A percentile compares a stretch with the other conserved stretches of the same genome.
phyloP scores from a whole-genome alignment of 2,329 filamentous ascomycete species.

The Berkeleyomyces basicola region DNA sequence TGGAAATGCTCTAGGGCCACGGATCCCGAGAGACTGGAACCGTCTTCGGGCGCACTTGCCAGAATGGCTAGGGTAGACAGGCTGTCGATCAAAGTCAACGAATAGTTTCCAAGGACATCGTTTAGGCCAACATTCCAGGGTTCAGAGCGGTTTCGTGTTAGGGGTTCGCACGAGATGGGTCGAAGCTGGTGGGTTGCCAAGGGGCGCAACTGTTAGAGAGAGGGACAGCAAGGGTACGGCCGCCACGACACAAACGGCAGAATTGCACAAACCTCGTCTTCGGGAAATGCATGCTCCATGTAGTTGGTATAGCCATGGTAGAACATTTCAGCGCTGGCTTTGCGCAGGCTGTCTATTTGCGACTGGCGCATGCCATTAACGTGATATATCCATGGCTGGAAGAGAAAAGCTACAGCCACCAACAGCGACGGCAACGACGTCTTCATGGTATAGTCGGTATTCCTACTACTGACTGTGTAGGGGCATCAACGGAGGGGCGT shows the following conservation, averaged over 20 bases:
- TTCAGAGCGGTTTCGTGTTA: constrained; percentile 69
- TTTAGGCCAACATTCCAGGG: constrained; percentile 74
- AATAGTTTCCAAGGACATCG: constrained; percentile 94
- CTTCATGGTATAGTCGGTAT: neutral
- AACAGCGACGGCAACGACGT: neutral
- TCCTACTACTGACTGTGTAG: neutral
- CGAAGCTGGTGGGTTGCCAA: constrained; percentile 40
- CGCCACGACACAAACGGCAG: neutral
- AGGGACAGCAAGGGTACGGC: neutral
- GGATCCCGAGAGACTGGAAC: constrained; percentile 18
- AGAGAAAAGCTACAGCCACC: neutral
- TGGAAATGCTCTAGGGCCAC: constrained; percentile 59
- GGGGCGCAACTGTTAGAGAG: constrained; percentile 15
- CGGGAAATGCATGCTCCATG: constrained; percentile 83
- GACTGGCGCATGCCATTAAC: constrained; percentile 36
- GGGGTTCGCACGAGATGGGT: constrained; percentile 66
- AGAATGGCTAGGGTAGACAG: constrained; percentile 86
- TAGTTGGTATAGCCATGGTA: constrained; percentile 96
- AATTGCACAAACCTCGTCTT: constrained; percentile 52
- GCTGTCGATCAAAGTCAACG: constrained; percentile 85
- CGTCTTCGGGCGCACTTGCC: constrained; percentile 47
- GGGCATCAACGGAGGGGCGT: neutral
- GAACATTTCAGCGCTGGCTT: constrained; percentile 62
- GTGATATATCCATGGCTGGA: constrained; percentile 26
- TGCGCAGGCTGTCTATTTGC: constrained; percentile 37